These are phyloP conservation scores for Clonostachys sp. DNA, from an alignment of 2,329 filamentous ascomycete species.

Conservation along the genomic window DNA sequence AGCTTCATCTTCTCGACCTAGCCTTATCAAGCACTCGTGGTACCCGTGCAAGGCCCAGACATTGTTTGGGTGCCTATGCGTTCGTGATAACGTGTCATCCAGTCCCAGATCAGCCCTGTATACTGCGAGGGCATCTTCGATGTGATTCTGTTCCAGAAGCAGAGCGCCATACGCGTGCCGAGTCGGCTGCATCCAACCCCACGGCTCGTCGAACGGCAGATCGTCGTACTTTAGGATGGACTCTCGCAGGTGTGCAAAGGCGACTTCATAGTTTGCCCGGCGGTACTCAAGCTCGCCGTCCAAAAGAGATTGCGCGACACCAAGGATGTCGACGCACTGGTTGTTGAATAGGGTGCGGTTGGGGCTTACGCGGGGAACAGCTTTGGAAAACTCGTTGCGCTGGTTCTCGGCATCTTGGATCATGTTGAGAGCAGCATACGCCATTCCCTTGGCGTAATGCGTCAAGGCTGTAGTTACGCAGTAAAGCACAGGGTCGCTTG, in stretches of 20 bases:
- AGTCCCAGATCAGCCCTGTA: slow-evolving; percentile 61
- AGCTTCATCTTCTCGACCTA: slow-evolving; percentile 19
- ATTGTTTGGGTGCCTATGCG: slow-evolving; percentile 65
- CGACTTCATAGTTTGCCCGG: slow-evolving; percentile 47
- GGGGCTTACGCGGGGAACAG: slow-evolving; percentile 45
- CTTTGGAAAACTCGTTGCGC: slow-evolving; percentile 42
- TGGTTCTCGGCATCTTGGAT: slow-evolving; percentile 50
- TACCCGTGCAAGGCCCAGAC: slow-evolving; percentile 73
- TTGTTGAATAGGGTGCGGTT: slow-evolving; percentile 48
- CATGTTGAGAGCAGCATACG: slow-evolving; percentile 53
- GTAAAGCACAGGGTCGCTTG: slow-evolving; percentile 56
- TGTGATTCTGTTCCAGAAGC: slow-evolving; percentile 59
- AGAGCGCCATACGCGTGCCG: slow-evolving; percentile 68
- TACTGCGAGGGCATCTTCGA: slow-evolving; percentile 48
- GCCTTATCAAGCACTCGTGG: slow-evolving; percentile 60
- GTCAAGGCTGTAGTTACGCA: slow-evolving; percentile 65
- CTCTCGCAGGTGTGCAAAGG: slow-evolving; percentile 53
- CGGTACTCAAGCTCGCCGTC: slow-evolving; percentile 73
- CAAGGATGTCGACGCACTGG: slow-evolving; percentile 50
- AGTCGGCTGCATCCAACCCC: slow-evolving; percentile 76
- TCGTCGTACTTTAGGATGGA: slow-evolving; percentile 57
- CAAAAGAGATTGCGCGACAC: slow-evolving; percentile 62
- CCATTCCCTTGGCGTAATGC: slow-evolving; percentile 65
- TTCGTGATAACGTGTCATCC: slow-evolving; percentile 54
- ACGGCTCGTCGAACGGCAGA: slow-evolving; percentile 69